These are phyloP conservation scores for Cladorrhinum sp. DNA, from an alignment of 2,329 filamentous ascomycete genomes.

Conservation along the genomic window DNA sequence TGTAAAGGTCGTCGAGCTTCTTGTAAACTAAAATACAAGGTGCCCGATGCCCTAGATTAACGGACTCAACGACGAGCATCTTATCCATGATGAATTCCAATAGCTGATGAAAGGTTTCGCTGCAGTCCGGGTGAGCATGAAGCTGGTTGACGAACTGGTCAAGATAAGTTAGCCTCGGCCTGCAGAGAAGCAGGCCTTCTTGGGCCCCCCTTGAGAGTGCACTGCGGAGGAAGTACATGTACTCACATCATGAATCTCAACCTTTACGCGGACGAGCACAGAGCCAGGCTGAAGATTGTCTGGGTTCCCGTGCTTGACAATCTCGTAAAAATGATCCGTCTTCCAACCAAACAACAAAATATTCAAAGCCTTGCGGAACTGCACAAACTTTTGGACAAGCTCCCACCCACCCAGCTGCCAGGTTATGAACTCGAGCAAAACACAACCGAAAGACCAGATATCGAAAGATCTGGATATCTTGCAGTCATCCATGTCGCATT, in stretches of 20 bases:
- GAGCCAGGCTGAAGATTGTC: not conserved
- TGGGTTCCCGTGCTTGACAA: not conserved
- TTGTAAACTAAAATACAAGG: not conserved
- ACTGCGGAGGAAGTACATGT: not conserved
- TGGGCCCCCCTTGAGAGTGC: too few relatives aligned
- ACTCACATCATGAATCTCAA: constrained; percentile 8
- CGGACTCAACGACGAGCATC: constrained; percentile 9
- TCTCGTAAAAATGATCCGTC: constrained; percentile 13
- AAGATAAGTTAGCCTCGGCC: not conserved
- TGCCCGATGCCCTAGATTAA: not conserved
- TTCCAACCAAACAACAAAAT: not conserved
- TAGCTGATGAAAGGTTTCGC: constrained; percentile 5
- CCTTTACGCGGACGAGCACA: constrained; percentile 2
- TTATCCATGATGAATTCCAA: constrained; percentile 8
- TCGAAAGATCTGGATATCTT: constrained; percentile 9
- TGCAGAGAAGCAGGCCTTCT: not conserved
- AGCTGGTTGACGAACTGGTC: constrained; percentile 14
- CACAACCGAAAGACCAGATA: constrained; percentile 19
- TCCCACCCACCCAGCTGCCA: constrained; percentile 14
- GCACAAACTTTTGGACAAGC: constrained; percentile 2
- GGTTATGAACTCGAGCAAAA: constrained; percentile 14
- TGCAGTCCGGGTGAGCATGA: constrained; percentile 7
- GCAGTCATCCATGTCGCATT: constrained; percentile 5
- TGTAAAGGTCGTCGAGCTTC: not conserved
- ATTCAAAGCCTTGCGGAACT: constrained; percentile 1